Evolutionary conservation across 2,329 filamentous ascomycete genomes (phyloP), one percentile per base, ranked within the genome.

Genomic region (Remersonia thermophila): DNA sequence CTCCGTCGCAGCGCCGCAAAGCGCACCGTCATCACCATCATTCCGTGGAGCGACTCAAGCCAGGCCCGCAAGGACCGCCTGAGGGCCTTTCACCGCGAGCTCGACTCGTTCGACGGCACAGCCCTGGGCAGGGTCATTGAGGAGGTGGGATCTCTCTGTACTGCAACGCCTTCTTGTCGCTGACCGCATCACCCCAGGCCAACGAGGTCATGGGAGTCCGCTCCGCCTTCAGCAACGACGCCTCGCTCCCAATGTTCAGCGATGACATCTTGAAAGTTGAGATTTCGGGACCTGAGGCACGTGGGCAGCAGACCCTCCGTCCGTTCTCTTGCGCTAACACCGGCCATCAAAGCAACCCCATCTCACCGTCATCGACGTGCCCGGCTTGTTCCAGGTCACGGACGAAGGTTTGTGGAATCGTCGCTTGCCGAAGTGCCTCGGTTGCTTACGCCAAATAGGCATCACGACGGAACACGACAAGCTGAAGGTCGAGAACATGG

Each of bases 281-380:
- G 36, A 65, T 68, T 20, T 54, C 52, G 2, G 65, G 68, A 0
- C 69, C 67, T 0, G 33, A 59, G 0, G 63, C 58, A 45, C 39
- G 49, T 39, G 4, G 2, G 3, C 2, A 13, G 7, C 11, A 7
- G n/a, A 13, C 27, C 4, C 9, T 16, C 14, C 25, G 9, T 3
- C 27, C 32, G 17, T 27, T n/a, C n/a, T n/a, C 13, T 11, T 23
- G 9, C 9, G 20, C 20, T 23, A 23, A 23, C n/a, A 10, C 15
- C 40, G 17, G 12, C 17, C 7, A 9, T 28, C 15, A 9, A 8
- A 40, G 38, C 12, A 63, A 57, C 42, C 61, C 1, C 61, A 69
- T 12, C 55, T 72, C 6, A 73, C 67, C 0, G 55, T 73, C 6
- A 71, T 71, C 4, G 69, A 73, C 13, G 65, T 73, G 0, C 68